phyloP scores from a whole-genome alignment of 805 yeast genomes.

The Cyberlindnera galapagoensis region DNA sequence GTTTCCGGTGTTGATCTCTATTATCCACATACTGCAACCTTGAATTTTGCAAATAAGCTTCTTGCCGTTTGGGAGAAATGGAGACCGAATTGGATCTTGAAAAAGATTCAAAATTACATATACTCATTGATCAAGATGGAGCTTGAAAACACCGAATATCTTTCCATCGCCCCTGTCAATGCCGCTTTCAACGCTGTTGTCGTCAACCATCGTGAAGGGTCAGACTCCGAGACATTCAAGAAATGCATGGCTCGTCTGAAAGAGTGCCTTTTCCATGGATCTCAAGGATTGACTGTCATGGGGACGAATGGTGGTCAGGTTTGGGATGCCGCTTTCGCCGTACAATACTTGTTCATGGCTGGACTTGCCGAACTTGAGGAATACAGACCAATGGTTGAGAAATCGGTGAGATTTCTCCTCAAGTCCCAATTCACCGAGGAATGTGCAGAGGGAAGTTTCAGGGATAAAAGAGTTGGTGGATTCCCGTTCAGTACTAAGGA shows the following conservation, averaged over 20 bases:
- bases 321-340: conserved; percentile 92
- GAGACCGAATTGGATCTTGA: conserved; percentile 69
- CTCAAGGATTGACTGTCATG: conserved; percentile 87
- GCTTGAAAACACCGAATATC: conserved; percentile 64
- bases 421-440: conserved; percentile 82
- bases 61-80: conserved; percentile 62
- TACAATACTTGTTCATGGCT: conserved; percentile 75
- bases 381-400: conserved; percentile 55
- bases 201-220: conserved; percentile 63
- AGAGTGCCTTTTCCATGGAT: conserved; percentile 78
- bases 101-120: conserved; percentile 43
- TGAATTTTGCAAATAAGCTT: conserved; percentile 55
- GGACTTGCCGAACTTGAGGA: conserved; percentile 69
- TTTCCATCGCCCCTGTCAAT: conserved; percentile 92
- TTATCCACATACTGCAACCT: conserved; percentile 76
- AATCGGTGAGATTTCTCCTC: conserved; percentile 64
- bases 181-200: conserved; percentile 80
- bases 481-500: conserved; percentile 96
- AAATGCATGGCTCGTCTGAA: conserved; percentile 52
- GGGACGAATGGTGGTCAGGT: conserved; percentile 98
- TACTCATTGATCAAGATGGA: conserved; percentile 70
- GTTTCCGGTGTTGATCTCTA: conserved; percentile 91
- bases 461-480: conserved; percentile 82
- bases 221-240: conserved; percentile 52
- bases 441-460: conserved; percentile 66